These are phyloP conservation scores for Rugiboletus extremiorientalis DNA, from an alignment of 1,284 basidiomycete genomes.

Conservation along the genomic window DNA sequence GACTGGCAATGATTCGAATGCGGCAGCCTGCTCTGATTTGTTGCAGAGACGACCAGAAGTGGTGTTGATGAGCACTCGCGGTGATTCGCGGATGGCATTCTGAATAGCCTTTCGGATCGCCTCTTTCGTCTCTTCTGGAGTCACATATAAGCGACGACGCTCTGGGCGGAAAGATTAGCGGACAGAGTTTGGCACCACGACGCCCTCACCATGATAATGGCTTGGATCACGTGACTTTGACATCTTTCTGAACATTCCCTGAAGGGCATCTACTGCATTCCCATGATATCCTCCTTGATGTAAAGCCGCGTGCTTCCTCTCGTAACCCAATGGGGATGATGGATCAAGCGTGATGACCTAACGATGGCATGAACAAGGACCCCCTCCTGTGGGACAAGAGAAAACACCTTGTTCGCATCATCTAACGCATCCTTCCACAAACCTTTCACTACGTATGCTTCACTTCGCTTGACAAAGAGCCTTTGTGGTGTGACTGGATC, in stretches of 20 bases:
- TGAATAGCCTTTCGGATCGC: background rate
- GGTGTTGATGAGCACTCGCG: conserved; percentile 8
- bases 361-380: too few species aligned
- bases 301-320: background rate
- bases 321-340: background rate
- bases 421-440: background rate
- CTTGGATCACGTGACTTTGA: background rate
- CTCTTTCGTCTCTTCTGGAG: background rate
- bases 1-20: background rate
- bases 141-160: background rate
- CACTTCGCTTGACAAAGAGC: background rate
- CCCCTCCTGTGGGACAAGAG: too few species aligned
- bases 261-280: background rate
- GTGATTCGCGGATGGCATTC: background rate
- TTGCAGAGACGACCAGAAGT: conserved; percentile 4
- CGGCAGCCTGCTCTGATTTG: background rate
- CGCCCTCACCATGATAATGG: background rate
- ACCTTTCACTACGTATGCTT: background rate
- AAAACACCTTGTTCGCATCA: background rate
- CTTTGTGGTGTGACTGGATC: rapidly evolving
- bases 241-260: background rate
- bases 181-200: rapidly evolving
- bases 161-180: background rate
- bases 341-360: background rate
- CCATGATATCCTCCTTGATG: background rate